Percentiles rank a stretch among this genome's conserved stretches.
phyloP scores from a whole-genome alignment of 768 basidiomycete species.

The Mycena haematopus region DNA sequence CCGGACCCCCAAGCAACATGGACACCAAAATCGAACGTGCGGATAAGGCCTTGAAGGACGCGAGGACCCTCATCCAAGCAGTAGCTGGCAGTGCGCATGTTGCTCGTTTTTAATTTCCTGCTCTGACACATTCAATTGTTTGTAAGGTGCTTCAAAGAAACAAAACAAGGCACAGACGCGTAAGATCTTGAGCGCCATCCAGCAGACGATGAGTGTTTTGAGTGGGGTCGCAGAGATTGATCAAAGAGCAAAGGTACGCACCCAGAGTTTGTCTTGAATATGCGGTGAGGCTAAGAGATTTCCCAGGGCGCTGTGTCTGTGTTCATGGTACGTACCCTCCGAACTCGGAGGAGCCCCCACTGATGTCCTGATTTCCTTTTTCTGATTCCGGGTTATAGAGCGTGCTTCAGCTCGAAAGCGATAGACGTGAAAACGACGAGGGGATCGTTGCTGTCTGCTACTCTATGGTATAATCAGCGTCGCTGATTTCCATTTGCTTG shows the following conservation, averaged over 20 bases:
- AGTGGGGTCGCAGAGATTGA: neutral
- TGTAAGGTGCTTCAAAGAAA: constrained; percentile 6
- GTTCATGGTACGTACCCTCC: neutral
- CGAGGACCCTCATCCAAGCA: neutral
- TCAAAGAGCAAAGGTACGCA: neutral
- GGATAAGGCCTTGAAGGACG: constrained; percentile 7
- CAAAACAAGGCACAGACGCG: constrained; percentile 8
- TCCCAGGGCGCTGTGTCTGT: neutral
- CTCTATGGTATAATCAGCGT: constrained; percentile 12
- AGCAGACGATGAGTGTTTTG: constrained; percentile 1
- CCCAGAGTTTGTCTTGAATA: neutral
- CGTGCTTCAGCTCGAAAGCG: constrained; percentile 15
- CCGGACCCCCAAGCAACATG: constrained; percentile 3
- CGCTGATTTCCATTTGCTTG: neutral
- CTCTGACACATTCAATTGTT: neutral
- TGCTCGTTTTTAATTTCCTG: too few species aligned
- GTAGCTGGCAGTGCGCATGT: neutral
- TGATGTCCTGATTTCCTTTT: neutral
- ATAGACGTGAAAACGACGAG: constrained; percentile 7
- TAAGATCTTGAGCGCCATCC: too few species aligned
- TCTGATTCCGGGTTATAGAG: too few species aligned
- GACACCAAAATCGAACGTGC: constrained; percentile 11
- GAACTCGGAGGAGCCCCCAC: neutral
- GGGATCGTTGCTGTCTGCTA: constrained; percentile 23
- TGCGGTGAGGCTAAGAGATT: too few species aligned